These are phyloP conservation scores for Apostasia shenzhenica DNA, from an alignment of 106 monocot genomes.

Conservation along the genomic window DNA sequence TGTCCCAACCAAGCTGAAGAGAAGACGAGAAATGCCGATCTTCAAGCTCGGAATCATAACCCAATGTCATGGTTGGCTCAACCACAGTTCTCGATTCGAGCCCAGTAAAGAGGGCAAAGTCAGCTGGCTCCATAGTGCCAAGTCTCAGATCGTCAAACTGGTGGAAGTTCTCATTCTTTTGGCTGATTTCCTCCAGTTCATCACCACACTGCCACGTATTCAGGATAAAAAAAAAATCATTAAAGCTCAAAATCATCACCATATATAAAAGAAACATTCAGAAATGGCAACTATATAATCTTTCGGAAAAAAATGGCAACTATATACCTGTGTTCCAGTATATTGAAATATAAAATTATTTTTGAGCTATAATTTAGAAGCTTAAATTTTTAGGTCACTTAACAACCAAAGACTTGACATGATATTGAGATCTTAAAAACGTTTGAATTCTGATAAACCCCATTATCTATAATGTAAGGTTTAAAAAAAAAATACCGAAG, in stretches of 20 bases:
- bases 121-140: slow-evolving; percentile 15
- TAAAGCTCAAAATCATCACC: background rate
- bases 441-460: too few relatives aligned
- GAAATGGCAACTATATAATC: background rate
- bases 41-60: slow-evolving; percentile 19
- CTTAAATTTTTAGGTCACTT: too few relatives aligned
- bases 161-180: slow-evolving; percentile 22
- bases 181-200: slow-evolving; percentile 8
- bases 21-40: slow-evolving; percentile 8
- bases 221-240: background rate
- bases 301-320: background rate
- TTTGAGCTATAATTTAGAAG: too few relatives aligned
- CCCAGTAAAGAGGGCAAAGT: slow-evolving; percentile 17
- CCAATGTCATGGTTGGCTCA: slow-evolving; percentile 31
- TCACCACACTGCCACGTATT: slow-evolving; percentile 16
- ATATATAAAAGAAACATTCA: background rate
- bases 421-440: too few relatives aligned
- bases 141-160: slow-evolving; percentile 24
- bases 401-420: too few relatives aligned
- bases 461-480: too few relatives aligned
- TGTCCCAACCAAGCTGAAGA: slow-evolving; percentile 43
- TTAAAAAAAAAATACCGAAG: too few relatives aligned
- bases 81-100: slow-evolving; percentile 12
- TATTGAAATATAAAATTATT: too few relatives aligned
- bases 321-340: too few relatives aligned